Evolutionary conservation across 2,329 filamentous ascomycete genomes (phyloP), one percentile per base, ranked within the genome.

Genomic region (Colletotrichum eremochloae): DNA sequence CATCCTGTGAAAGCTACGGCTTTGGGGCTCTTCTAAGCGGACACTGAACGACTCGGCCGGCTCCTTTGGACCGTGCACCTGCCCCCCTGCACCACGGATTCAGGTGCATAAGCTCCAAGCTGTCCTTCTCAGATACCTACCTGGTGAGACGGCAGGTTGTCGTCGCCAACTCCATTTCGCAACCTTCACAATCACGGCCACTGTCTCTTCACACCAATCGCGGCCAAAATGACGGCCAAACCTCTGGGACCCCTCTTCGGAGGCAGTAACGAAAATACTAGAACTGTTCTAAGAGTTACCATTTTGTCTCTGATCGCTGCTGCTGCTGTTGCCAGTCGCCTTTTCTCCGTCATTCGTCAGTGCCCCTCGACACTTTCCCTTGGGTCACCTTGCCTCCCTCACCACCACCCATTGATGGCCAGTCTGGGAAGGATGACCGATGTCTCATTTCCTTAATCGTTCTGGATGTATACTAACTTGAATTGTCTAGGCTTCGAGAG

Each of bases 321-420:
- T 71, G 95, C 96, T 74, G 95, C 96, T 76, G 90, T 98, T 80
- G 91, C 95, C 76, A 97, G 95, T 84, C 94, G 96, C 84, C 88
- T 99, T 77, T 99, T 99, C 89, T 98, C 95, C 79, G 96, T 99
- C 76, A 98, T 99, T 84, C 93, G 96, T 96, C 90, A 82, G 93
- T 89, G 72, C 69, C 67, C 62, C 71, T 68, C 55, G 68, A 74
- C 66, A 74, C 62, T 66, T 66, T 61, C 62, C 55, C 52, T 20
- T 44, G 20, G 18, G 63, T 44, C 36, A 31, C 20, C 33, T 38
- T 38, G 36, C 52, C 42, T 11, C 57, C 61, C 31, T 57, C 55
- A 57, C 18, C 63, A 46, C 36, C 56, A 52, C 52, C 70, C 73
- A 71, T 71, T 62, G 56, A 50, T 44, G 40, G 5, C 46, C n/a